Base-by-base conservation (phyloP, 345 rosid species). In the Adansonia digitata region DNA sequence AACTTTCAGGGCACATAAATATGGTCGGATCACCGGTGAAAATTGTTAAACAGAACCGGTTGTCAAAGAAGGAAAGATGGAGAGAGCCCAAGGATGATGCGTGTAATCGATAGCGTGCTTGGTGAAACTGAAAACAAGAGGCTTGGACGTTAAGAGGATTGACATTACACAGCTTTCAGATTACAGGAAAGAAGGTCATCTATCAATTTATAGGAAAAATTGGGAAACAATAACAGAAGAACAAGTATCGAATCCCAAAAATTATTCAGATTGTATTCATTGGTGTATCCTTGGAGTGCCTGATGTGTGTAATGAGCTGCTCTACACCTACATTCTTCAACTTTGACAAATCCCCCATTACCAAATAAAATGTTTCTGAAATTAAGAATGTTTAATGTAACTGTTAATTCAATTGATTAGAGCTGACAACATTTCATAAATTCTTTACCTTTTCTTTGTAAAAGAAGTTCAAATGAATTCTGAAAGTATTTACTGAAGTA, bases 231-330 rank as follows among this genome's bases (percentile, higher is more conserved):
- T 86, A 53, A 87, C 84, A 1, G 82, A 88, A 72, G 79, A 84
- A 12, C 87, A 90, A 71, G 24, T 71, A 46, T 48, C 82, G 8
- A 82, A 90, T 72, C 97, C 97, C 18, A 81, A 69, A 27, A 86
- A 86, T 51, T 89, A 88, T 55, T 87, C 98, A 13, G 97, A 94
- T 78, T 94, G 98, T 71, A 88, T 84, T 74, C 98, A 94, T 64
- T 92, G 98, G 98, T 94, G 97, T 73, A 90, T 94, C 35, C 98
- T 97, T 34, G 98, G 98, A 35, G 91, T 90, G 7, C 94, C 97
- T 35, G 98, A 94, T 81, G 92, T 89, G 9, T 94, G 98, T 97
- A 94, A 94, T 68, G 86, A 90, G 76, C 86, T 94, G 24, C 90
- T 94, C 73, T 94, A 85, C 74, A 85, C 95, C 24, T 82, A 84